These are phyloP conservation scores for Geotrichum cucujoidarum DNA, from an alignment of 1,139 yeast genomes.

Conservation along the genomic window DNA sequence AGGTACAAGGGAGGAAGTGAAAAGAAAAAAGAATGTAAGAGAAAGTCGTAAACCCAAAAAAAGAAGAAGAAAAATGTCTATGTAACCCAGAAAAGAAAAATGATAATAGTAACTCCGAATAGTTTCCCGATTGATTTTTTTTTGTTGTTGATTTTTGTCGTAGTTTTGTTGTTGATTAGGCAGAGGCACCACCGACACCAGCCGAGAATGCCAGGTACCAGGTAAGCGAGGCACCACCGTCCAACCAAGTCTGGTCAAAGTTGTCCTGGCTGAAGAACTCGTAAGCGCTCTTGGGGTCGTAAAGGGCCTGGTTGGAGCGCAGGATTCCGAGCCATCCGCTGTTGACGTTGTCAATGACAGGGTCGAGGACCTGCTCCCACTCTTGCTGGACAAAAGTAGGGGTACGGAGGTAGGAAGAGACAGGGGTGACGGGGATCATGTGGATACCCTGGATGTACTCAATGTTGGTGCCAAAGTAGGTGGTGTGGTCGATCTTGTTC, in stretches of 20 bases:
- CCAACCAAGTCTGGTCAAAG: conserved; percentile 54
- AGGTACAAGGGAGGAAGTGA: not conserved
- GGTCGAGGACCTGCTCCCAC: conserved; percentile 54
- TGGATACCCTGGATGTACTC: conserved; percentile 92
- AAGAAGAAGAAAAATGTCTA: not conserved
- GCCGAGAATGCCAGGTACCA: conserved; percentile 82
- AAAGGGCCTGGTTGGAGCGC: conserved; percentile 66
- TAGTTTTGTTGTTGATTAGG: not conserved
- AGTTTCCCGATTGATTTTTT: not conserved
- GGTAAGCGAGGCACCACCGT: conserved; percentile 82
- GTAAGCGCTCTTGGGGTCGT: conserved; percentile 59
- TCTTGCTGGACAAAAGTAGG: conserved; percentile 68
- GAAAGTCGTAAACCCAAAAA: not conserved
- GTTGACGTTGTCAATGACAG: conserved; percentile 48
- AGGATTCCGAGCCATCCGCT: conserved; percentile 87
- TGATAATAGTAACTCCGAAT: not conserved
- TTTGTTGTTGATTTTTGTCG: not conserved
- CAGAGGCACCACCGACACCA: conserved; percentile 45
- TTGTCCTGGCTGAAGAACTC: conserved; percentile 53
- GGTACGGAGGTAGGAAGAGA: conserved; percentile 64
- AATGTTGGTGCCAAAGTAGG: conserved; percentile 65
- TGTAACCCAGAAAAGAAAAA: not conserved
- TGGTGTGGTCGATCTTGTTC: conserved; percentile 83
- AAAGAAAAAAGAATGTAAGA: not conserved
- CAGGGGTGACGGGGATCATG: conserved; percentile 82